These are phyloP conservation scores for Jatropha curcas DNA, from an alignment of 345 rosid genomes.

Conservation along the genomic window DNA sequence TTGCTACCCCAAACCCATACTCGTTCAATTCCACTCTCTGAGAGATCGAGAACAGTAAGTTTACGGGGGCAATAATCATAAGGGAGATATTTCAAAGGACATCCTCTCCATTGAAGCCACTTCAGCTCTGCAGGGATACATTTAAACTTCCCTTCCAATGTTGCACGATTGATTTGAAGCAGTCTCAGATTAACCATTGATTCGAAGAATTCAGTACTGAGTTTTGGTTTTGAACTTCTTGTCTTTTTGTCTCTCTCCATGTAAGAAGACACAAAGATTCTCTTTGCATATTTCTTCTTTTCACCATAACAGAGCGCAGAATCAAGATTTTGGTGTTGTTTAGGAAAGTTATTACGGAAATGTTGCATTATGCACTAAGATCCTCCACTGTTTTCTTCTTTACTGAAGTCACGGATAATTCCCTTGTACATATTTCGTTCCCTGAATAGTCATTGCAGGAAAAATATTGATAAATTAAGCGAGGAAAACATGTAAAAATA, in stretches of 20 bases:
- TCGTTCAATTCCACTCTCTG: slow-evolving; percentile 45
- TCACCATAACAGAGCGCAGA: no score
- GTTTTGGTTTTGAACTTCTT: slow-evolving; percentile 21
- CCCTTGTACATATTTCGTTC: slow-evolving; percentile 45
- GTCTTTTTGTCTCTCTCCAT: slow-evolving; percentile 18
- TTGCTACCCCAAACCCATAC: slow-evolving; percentile 31
- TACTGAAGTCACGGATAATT: slow-evolving; percentile 40
- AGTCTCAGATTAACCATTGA: slow-evolving; percentile 53
- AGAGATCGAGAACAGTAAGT: slow-evolving; percentile 74
- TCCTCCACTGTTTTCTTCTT: slow-evolving; percentile 16
- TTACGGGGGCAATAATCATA: slow-evolving; percentile 31
- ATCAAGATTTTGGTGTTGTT: neutral
- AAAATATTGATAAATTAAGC: no score
- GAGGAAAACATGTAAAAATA: no score
- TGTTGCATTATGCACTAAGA: slow-evolving; percentile 10
- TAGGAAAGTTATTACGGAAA: slow-evolving; percentile 12
- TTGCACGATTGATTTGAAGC: slow-evolving; percentile 58
- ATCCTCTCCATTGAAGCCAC: slow-evolving; percentile 74
- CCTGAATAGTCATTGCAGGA: no score
- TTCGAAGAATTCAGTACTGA: slow-evolving; percentile 38
- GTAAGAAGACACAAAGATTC: no score
- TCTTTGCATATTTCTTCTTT: no score
- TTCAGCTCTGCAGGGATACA: slow-evolving; percentile 50
- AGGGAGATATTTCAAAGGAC: slow-evolving; percentile 48
- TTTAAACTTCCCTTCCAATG: slow-evolving; percentile 50